Evolutionary conservation across 768 basidiomycete genomes (phyloP).

Genomic region (Kwoniella pini): DNA sequence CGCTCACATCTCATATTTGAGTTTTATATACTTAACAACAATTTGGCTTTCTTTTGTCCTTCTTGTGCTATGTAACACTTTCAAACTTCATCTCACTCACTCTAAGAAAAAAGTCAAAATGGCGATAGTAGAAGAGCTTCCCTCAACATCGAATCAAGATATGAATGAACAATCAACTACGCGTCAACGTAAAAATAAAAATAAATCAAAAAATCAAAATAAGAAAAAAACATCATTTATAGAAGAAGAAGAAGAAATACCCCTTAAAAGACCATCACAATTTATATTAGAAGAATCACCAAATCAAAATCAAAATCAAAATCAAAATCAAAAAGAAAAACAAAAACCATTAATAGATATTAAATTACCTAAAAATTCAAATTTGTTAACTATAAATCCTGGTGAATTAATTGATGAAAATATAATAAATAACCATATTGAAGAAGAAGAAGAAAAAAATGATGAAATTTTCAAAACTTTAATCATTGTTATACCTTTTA

Average conservation of each 20-base stretch:
- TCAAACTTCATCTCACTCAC: no score
- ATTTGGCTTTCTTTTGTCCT: no score
- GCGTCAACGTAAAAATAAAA: constrained; percentile 2
- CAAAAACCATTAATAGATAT: constrained; percentile 1
- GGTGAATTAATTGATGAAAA: constrained; percentile 4
- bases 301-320: no score
- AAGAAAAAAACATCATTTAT: not conserved
- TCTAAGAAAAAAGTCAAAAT: no score
- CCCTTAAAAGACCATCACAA: not conserved
- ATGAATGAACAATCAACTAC: not conserved
- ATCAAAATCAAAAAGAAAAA: not conserved
- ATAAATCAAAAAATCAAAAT: not conserved
- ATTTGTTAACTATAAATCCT: constrained; percentile 3
- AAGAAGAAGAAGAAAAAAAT: constrained; percentile 2
- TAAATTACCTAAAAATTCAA: not conserved
- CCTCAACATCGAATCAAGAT: not conserved
- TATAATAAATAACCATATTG: not conserved
- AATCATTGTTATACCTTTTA: constrained; percentile 49
- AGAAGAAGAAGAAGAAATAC: not conserved
- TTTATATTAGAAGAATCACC: no score
- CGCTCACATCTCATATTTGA: no score
- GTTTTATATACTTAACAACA: no score
- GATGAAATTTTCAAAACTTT: constrained; percentile 50
- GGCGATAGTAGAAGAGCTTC: constrained; percentile 1
- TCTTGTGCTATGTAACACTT: no score